Evolutionary conservation across 1,284 basidiomycete genomes (phyloP).

Genomic region (Irpex sp.): DNA sequence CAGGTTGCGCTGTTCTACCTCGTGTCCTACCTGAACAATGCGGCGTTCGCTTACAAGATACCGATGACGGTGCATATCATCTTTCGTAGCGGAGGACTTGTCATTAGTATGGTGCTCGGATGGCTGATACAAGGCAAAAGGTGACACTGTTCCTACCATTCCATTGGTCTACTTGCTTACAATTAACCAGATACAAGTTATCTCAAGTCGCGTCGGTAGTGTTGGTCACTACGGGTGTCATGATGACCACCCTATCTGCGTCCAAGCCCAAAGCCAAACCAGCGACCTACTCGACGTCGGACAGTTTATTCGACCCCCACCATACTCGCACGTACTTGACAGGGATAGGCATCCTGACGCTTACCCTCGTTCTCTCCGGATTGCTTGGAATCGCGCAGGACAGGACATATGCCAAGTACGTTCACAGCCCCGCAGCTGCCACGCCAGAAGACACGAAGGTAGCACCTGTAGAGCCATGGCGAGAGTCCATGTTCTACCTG

Average conservation of each 20-base stretch:
- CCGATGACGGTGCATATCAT: constrained; percentile 95
- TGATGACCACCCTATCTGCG: constrained; percentile 81
- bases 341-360: constrained; percentile 71
- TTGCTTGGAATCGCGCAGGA: constrained; percentile 88
- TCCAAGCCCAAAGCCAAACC: constrained; percentile 27
- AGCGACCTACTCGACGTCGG: constrained; percentile 1
- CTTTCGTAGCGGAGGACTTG: constrained; percentile 87
- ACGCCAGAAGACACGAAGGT: constrained; percentile 15
- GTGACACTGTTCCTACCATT: constrained; percentile 31
- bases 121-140: constrained; percentile 57
- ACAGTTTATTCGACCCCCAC: constrained; percentile 9
- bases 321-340: constrained; percentile 50
- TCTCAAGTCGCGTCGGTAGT: constrained; percentile 72
- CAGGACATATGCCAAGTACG: constrained; percentile 70
- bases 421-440: constrained; percentile 24
- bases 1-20: constrained; percentile 84
- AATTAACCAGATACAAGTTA: constrained; percentile 53
- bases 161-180: not conserved
- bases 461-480: constrained; percentile 52
- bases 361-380: constrained; percentile 80
- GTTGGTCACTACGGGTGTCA: constrained; percentile 79
- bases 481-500: constrained; percentile 90
- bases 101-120: constrained; percentile 78
- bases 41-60: constrained; percentile 82
- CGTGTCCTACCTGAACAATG: constrained; percentile 87